Evolutionary conservation across 305 asterid genomes (phyloP).

Genomic region (Fraxinus angustifolia): DNA sequence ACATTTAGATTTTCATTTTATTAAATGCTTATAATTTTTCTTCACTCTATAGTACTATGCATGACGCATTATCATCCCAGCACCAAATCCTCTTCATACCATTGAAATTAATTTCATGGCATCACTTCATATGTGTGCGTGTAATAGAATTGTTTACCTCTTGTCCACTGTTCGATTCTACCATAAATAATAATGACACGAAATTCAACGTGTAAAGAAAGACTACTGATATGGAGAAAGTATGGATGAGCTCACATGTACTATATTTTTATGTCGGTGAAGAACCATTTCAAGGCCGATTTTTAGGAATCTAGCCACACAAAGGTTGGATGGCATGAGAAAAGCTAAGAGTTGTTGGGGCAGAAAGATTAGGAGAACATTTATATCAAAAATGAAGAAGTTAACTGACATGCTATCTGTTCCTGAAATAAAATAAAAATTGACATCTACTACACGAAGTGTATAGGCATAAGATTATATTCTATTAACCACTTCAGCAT

Average conservation of each 20-base stretch:
- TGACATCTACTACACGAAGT: neutral
- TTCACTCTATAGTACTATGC: conserved; percentile 7
- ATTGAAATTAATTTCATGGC: neutral
- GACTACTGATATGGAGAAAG: neutral
- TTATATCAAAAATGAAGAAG: neutral
- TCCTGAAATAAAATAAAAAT: neutral
- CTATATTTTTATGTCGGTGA: neutral
- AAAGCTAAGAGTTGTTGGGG: neutral
- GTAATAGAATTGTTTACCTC: neutral
- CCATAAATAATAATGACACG: neutral
- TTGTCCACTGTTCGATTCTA: neutral
- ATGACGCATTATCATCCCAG: neutral
- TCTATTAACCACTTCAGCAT: neutral
- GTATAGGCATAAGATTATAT: neutral
- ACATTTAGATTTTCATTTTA: neutral
- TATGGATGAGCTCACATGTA: neutral
- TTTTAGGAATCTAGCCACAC: neutral
- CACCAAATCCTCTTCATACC: neutral
- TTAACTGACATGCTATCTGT: neutral
- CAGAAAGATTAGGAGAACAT: neutral
- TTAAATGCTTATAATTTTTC: conserved; percentile 1
- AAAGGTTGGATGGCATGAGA: neutral
- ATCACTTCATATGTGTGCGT: neutral
- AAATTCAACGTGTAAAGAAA: neutral
- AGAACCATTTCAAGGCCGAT: neutral